phyloP scores from a whole-genome alignment of 257 asterid species.

The Fraxinus americana region DNA sequence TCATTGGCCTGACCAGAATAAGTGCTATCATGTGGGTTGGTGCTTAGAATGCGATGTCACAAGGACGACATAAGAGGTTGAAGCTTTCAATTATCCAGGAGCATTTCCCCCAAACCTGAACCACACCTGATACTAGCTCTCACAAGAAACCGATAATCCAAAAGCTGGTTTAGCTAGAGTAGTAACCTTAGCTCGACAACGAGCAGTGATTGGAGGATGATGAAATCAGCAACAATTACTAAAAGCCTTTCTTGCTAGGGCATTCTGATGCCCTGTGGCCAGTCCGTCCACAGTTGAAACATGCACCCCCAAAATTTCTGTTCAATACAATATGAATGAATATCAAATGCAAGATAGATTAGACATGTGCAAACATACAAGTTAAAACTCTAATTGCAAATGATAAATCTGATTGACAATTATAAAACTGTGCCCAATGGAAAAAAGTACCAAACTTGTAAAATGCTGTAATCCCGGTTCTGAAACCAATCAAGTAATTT shows the following conservation, averaged over 20 bases:
- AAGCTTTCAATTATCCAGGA: not conserved
- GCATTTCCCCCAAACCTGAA: not conserved
- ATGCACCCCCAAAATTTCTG: conserved; percentile 79
- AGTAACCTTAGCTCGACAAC: not conserved
- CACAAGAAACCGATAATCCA: not conserved
- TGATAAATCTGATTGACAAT: not conserved
- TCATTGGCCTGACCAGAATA: not conserved
- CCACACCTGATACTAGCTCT: not conserved
- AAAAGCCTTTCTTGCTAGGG: conserved; percentile 65
- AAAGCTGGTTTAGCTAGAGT: conserved; percentile 22
- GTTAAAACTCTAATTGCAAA: not conserved
- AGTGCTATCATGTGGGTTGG: not conserved
- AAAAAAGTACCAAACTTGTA: not conserved
- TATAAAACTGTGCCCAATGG: not conserved
- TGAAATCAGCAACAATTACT: conserved; percentile 17
- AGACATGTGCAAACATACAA: not conserved
- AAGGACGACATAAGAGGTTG: not conserved
- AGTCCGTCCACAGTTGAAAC: conserved; percentile 78
- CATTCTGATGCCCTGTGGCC: conserved; percentile 97
- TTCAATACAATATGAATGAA: not conserved
- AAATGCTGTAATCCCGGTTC: too few relatives aligned
- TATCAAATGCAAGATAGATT: conserved; percentile 4
- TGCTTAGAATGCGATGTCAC: not conserved
- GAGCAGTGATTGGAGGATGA: conserved; percentile 22
- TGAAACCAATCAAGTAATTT: not conserved